Evolutionary conservation across 352 stramenopile species (phyloP).

Genomic region (Globisporangium emineosum): DNA sequence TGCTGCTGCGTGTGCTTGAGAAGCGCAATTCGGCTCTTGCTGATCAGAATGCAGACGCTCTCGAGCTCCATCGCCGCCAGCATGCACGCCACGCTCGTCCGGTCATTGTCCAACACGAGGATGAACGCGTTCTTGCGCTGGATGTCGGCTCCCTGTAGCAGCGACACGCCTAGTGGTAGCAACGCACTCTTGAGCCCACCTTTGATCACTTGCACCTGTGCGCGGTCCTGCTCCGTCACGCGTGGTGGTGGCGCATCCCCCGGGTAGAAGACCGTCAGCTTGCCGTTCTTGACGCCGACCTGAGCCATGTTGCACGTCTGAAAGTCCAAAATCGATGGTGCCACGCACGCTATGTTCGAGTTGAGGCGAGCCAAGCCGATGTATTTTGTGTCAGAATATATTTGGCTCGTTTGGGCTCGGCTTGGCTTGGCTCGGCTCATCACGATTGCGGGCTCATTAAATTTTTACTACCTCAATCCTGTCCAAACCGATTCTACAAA

Average conservation of each 20-base stretch:
- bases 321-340: background rate
- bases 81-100: slow-evolving; percentile 69
- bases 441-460: no score
- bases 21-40: slow-evolving; percentile 43
- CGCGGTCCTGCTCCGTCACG: slow-evolving; percentile 15
- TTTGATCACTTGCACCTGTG: slow-evolving; percentile 30
- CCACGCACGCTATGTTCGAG: background rate
- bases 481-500: no score
- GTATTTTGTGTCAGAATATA: background rate
- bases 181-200: slow-evolving; percentile 42
- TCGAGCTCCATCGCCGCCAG: slow-evolving; percentile 62
- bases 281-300: slow-evolving; percentile 62
- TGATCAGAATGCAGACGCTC: slow-evolving; percentile 53
- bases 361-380: background rate
- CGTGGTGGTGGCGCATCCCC: slow-evolving; percentile 9
- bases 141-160: slow-evolving; percentile 39
- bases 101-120: slow-evolving; percentile 71
- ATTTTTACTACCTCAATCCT: no score
- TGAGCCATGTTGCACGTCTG: slow-evolving; percentile 18
- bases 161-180: slow-evolving; percentile 41
- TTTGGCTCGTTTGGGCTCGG: background rate
- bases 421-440: background rate
- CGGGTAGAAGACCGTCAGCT: slow-evolving; percentile 47
- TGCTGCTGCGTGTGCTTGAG: slow-evolving; percentile 47
- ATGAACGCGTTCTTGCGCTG: slow-evolving; percentile 45